Evolutionary conservation across 1,284 basidiomycete genomes (phyloP), one percentile per base, ranked within the genome.

Genomic region (Fomitopsis betulina): DNA sequence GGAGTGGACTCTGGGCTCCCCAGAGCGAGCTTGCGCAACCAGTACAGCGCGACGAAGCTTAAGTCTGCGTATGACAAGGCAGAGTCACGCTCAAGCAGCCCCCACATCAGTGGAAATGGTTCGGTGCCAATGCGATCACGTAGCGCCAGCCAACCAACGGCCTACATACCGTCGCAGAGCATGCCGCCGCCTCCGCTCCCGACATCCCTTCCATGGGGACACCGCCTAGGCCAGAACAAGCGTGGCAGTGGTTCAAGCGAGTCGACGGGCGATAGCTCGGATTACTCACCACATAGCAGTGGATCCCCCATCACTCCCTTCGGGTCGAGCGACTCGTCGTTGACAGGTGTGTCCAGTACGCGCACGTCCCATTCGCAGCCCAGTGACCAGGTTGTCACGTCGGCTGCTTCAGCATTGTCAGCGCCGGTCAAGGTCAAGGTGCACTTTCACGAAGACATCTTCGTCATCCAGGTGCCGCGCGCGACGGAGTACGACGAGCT

Each of bases 391-490:
- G 59, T 77, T 64, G 68, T 68, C 60, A 63, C 56, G 30, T 62
- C 58, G n/a, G 64, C 58, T 39, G 55, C 67, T 19, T 63, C 67
- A 19, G 66, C 66, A 43, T 63, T 68, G 27, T 60, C 65, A 13
- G 70, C 72, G 35, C 83, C 84, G 25, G 86, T 94, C 40, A 91
- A 93, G 72, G 86, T 95, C 67, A 94, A 94, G 73, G 91, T 96
- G 56, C 87, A 89, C 72, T 94, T 88, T 77, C 84, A 89, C 66
- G 88, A 94, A 65, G 95, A 97, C 70, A 87, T 94, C 55, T 97
- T 96, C 70, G 89, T 95, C 61, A 92, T 98, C 60, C 92, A 94
- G 70, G 91, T 96, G 12, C 82, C 93, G 38, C 80, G 87, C 40
- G 74, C 79, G 58, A 91, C 91, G 21, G 83, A 90, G 67, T 96